phyloP scores from a whole-genome alignment of 495 filamentous ascomycete species.

The Aspergillus egyptiacus region DNA sequence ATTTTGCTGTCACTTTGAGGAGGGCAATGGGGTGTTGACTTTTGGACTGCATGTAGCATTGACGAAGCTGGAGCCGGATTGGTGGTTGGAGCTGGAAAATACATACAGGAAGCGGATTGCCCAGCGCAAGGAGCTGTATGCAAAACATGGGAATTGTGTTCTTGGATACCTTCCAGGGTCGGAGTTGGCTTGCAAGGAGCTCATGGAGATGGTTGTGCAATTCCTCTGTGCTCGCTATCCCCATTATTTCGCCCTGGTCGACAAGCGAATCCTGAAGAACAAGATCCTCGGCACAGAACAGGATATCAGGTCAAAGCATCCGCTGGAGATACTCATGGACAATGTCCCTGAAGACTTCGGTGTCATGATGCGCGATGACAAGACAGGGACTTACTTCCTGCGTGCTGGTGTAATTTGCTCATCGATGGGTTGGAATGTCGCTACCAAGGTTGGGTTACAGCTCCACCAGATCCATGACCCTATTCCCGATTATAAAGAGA shows the following conservation, averaged over 20 bases:
- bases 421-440: conserved; percentile 74
- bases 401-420: conserved; percentile 77
- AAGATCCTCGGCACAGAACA: conserved; percentile 60
- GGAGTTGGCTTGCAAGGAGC: conserved; percentile 76
- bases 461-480: conserved; percentile 70
- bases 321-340: conserved; percentile 68
- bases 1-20: not conserved
- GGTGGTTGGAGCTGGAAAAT: conserved; percentile 86
- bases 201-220: conserved; percentile 85
- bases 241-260: conserved; percentile 62
- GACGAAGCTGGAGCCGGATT: conserved; percentile 74
- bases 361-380: conserved; percentile 67
- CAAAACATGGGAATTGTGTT: conserved; percentile 55
- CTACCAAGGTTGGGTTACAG: conserved; percentile 65
- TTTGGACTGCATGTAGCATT: conserved; percentile 50
- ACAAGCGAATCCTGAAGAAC: conserved; percentile 63
- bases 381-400: conserved; percentile 68
- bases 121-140: conserved; percentile 65
- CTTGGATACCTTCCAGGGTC: conserved; percentile 69
- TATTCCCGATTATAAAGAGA: conserved; percentile 85
- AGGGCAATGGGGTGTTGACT: not conserved
- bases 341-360: conserved; percentile 88
- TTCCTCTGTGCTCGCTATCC: conserved; percentile 78
- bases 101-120: conserved; percentile 64
- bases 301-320: conserved; percentile 56